Evolutionary conservation across 495 filamentous ascomycete genomes (phyloP).

Genomic region (Trichoderma parareesei): DNA sequence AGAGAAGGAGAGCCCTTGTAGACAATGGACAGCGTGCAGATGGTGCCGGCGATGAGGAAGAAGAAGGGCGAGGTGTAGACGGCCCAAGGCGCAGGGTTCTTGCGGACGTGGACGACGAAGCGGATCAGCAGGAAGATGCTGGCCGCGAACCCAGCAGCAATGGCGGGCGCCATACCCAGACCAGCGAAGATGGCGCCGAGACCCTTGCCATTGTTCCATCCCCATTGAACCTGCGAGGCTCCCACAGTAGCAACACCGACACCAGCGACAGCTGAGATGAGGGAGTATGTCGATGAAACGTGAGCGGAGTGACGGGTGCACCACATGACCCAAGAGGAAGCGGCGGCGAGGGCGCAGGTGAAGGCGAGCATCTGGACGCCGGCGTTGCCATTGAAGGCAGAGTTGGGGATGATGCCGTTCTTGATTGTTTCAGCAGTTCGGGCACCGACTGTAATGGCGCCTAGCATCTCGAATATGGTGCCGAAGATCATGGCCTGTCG

Average conservation of each 20-base stretch:
- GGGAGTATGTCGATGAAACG: constrained; percentile 58
- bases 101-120: constrained; percentile 47
- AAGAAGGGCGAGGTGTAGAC: constrained; percentile 51
- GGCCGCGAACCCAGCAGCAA: constrained; percentile 48
- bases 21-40: constrained; percentile 54
- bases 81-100: constrained; percentile 48
- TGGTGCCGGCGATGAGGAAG: constrained; percentile 49
- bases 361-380: constrained; percentile 55
- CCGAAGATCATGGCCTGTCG: constrained; percentile 57
- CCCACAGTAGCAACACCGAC: constrained; percentile 51
- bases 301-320: constrained; percentile 52
- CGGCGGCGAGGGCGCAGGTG: constrained; percentile 47
- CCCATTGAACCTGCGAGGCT: constrained; percentile 49
- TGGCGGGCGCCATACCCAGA: constrained; percentile 52
- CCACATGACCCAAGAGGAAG: constrained; percentile 46
- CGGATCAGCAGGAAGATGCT: constrained; percentile 56
- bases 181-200: constrained; percentile 55
- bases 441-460: constrained; percentile 52
- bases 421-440: constrained; percentile 53
- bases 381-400: constrained; percentile 42
- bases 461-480: constrained; percentile 51
- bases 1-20: constrained; percentile 57
- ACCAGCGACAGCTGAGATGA: constrained; percentile 54
- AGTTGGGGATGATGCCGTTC: constrained; percentile 47
- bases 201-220: constrained; percentile 52